Evolutionary conservation across 2,329 filamentous ascomycete species (phyloP).

Genomic region (Trichoderma sp.): DNA sequence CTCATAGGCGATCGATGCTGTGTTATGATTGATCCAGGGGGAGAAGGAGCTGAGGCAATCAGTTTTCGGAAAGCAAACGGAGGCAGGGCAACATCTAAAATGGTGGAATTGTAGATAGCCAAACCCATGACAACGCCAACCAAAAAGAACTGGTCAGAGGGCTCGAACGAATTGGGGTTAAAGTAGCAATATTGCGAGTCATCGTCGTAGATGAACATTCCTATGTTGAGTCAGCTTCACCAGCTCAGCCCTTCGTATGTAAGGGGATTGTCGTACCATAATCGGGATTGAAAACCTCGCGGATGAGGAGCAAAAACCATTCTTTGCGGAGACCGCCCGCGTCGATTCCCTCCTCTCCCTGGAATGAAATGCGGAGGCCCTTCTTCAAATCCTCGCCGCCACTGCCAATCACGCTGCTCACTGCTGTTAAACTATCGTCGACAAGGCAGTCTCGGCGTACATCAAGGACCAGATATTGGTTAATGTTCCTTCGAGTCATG

Average conservation of each 20-base stretch:
- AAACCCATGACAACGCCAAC: constrained; percentile 84
- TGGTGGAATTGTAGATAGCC: constrained; percentile 93
- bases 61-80: constrained; percentile 89
- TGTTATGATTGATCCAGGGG: constrained; percentile 48
- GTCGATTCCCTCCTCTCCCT: constrained; percentile 87
- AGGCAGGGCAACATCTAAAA: constrained; percentile 81
- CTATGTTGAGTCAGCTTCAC: constrained; percentile 40
- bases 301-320: constrained; percentile 85
- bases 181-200: constrained; percentile 92
- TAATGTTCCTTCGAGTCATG: constrained; percentile 67
- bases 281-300: constrained; percentile 87
- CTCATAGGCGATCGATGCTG: constrained; percentile 61
- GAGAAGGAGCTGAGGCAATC: constrained; percentile 68
- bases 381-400: constrained; percentile 87
- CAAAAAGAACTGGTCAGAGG: constrained; percentile 86
- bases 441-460: constrained; percentile 82
- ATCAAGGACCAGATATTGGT: constrained; percentile 72
- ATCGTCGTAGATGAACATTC: constrained; percentile 89
- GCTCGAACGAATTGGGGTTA: constrained; percentile 85
- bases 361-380: constrained; percentile 78
- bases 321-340: constrained; percentile 87
- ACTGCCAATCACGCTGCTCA: constrained; percentile 79
- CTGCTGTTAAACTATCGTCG: constrained; percentile 79
- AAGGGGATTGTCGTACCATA: constrained; percentile 62
- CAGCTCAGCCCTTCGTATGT: background rate